Evolutionary conservation across 306 rosid species (phyloP), one percentile per base, ranked within the genome.

Genomic region (Castanea crenata): DNA sequence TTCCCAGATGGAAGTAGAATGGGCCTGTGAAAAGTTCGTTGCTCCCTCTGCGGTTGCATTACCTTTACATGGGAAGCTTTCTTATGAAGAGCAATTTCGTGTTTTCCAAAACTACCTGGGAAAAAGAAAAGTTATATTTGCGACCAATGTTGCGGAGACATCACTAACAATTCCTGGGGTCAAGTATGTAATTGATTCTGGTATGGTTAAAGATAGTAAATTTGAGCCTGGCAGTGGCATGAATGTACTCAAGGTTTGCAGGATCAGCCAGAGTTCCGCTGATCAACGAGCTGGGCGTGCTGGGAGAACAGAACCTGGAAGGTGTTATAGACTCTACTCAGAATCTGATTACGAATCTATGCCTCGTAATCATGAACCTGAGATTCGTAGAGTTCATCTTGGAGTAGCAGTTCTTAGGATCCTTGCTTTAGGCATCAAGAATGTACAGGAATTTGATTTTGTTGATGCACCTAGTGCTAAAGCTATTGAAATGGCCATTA

Each of bases 111-210:
- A 85, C 62, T 71, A 75, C 71, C 91, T 92, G 55, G 97, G 92
- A 20, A 90, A 85, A 74, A 88, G 98, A 74, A 95, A 95, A 79
- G 92, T 95, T 51, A 95, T 95, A 74, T 95, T 95, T 75, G 85
- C 99, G 23, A 95, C 99, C 55, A 95, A 93, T 87, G 89, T 95
- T 74, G 98, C 98, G 0, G 99, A 95, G 91, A 93, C 99, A 52
- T 93, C 99, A 8, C 85, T 95, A 71, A 95, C 99, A 18, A 95
- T 95, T 79, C 99, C 99, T 54, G 99, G 99, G 58, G 97, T 95
- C 31, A 95, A 87, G 84, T 93, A 93, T 82, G 98, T 95, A 74
- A 85, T 95, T 55, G 99, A 95, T 83, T 82, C 93, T 79, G 99
- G 99, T 32, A 78, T 93, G 77, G 90, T 81, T 59, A 95, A 95